Conservation (phyloP, 495 filamentous ascomycete species). For the Barbatosphaeria neglecta region DNA sequence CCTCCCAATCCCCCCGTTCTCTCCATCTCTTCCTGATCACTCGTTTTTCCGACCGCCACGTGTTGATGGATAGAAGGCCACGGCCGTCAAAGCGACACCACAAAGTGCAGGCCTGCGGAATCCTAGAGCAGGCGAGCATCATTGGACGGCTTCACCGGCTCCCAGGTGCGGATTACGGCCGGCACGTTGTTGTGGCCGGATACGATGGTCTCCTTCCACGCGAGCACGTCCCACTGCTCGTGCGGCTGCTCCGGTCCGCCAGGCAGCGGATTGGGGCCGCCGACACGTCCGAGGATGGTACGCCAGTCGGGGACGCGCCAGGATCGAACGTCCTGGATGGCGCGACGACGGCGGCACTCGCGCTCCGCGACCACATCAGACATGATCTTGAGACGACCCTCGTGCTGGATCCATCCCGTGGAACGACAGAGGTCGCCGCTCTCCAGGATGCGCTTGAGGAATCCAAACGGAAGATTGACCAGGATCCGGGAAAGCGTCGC, state of each 20-base stretch:
- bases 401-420: slow-evolving; percentile 30
- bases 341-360: slow-evolving; percentile 34
- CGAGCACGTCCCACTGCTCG: slow-evolving; percentile 20
- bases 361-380: slow-evolving; percentile 47
- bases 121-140: background rate
- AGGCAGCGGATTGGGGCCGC: slow-evolving; percentile 9
- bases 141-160: slow-evolving; percentile 3
- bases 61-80: no score
- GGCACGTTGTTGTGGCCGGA: slow-evolving; percentile 13
- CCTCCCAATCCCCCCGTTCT: background rate
- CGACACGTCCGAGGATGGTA: slow-evolving; percentile 15
- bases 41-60: no score
- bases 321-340: slow-evolving; percentile 18
- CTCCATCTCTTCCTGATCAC: background rate
- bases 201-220: slow-evolving; percentile 31
- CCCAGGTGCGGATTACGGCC: slow-evolving; percentile 18
- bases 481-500: slow-evolving; percentile 47
- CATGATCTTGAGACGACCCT: slow-evolving; percentile 32
- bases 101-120: no score
- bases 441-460: slow-evolving; percentile 46
- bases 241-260: background rate
- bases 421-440: slow-evolving; percentile 31
- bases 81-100: no score
- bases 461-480: slow-evolving; percentile 49
- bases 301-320: slow-evolving; percentile 12